Conservation (phyloP, 192 early-diverging fungal species). For the Oehlia diaphana region DNA sequence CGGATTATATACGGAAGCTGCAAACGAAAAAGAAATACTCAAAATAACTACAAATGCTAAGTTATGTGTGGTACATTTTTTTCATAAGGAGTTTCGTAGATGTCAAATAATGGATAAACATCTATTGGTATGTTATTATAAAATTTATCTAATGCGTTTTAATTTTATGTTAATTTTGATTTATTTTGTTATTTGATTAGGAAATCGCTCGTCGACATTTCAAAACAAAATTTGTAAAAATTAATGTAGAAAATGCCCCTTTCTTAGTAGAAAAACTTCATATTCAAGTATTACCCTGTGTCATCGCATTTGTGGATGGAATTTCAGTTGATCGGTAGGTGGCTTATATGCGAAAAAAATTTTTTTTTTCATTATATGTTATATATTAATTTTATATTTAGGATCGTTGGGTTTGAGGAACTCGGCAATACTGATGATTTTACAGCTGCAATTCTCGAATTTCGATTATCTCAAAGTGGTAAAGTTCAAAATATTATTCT, state of each 20-base stretch:
- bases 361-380: slow-evolving; percentile 18
- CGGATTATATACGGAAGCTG: slow-evolving; percentile 76
- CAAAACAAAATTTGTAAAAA: slow-evolving; percentile 84
- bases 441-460: slow-evolving; percentile 73
- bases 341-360: neutral
- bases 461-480: slow-evolving; percentile 41
- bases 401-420: slow-evolving; percentile 92
- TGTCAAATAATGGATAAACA: slow-evolving; percentile 95
- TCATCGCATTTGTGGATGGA: slow-evolving; percentile 78
- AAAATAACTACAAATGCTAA: slow-evolving; percentile 71
- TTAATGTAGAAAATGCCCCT: slow-evolving; percentile 85
- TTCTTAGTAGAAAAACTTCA: slow-evolving; percentile 91
- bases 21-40: slow-evolving; percentile 83
- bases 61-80: slow-evolving; percentile 84
- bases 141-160: too few relatives aligned
- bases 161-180: neutral
- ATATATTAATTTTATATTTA: slow-evolving; percentile 28
- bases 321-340: slow-evolving; percentile 67
- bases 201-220: slow-evolving; percentile 75
- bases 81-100: slow-evolving; percentile 88
- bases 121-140: slow-evolving; percentile 53
- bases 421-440: slow-evolving; percentile 88
- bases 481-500: neutral
- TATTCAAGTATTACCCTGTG: slow-evolving; percentile 85
- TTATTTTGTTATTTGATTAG: slow-evolving; percentile 27